These are phyloP conservation scores for Sordariomycetes sp. DNA, from an alignment of 2,329 filamentous ascomycete species.

Conservation along the genomic window DNA sequence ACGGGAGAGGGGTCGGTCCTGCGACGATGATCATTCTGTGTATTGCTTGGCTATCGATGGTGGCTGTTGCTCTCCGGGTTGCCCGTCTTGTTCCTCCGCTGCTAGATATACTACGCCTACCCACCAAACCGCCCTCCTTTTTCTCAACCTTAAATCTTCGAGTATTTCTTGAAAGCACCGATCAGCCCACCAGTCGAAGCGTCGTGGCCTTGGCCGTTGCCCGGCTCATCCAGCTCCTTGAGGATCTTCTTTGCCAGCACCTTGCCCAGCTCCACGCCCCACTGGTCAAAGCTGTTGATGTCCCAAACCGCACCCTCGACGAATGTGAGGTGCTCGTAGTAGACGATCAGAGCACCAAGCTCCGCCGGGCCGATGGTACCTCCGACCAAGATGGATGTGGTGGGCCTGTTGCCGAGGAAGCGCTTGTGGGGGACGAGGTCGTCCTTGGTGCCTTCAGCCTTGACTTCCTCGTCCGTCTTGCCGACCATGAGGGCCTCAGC, in stretches of 20 bases:
- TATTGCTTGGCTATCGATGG: no score
- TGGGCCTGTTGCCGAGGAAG: constrained; percentile 95
- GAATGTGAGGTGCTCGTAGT: constrained; percentile 98
- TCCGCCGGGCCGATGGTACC: constrained; percentile 90
- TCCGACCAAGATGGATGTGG: constrained; percentile 83
- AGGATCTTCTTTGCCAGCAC: constrained; percentile 87
- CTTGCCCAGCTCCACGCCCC: constrained; percentile 98
- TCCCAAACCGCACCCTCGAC: constrained; percentile 98
- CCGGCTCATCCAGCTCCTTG: constrained; percentile 72
- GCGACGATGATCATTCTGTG: no score
- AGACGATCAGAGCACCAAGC: constrained; percentile 89
- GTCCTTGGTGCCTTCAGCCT: constrained; percentile 63
- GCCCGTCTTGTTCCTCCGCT: no score
- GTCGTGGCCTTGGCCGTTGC: constrained; percentile 68
- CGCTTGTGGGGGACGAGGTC: constrained; percentile 95
- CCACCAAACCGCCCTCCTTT: no score
- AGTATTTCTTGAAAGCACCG: constrained; percentile 78
- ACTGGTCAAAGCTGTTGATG: constrained; percentile 99
- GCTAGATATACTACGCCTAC: no score
- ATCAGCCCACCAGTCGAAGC: constrained; percentile 82
- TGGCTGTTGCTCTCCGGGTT: no score
- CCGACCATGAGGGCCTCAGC: constrained; percentile 86
- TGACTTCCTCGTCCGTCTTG: constrained; percentile 74
- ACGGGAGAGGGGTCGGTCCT: no score
- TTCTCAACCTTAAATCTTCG: constrained; percentile 43